Evolutionary conservation across 306 rosid species (phyloP), one percentile per base, ranked within the genome.

Genomic region (Prunus kanzakura): DNA sequence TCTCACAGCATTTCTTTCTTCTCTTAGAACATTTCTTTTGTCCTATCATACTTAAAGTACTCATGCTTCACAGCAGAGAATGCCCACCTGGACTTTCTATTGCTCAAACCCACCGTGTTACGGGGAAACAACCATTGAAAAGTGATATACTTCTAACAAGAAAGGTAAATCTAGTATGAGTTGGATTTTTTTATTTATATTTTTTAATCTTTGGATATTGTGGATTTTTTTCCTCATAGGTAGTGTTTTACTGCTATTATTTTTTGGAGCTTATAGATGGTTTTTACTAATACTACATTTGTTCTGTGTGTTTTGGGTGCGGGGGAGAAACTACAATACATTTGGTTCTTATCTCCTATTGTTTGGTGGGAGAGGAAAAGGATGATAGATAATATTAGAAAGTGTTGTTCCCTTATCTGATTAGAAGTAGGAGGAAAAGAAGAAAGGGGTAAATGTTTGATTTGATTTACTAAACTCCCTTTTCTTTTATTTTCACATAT

Each of bases 71-170:
- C 82, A 90, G 96, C 68, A 90, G 90, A 69, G 89, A 88, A 72
- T 82, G 81, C 73, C 86, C 89, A 19, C 92, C 93, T 66, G 98
- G 98, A 78, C 98, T 94, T 64, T 92, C 98, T 22, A 82, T 89
- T 83, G 82, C 84, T 75, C 92, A 90, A 89, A 86, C 88, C 54
- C 88, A 85, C 76, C 86, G 95, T 80, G 91, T 94, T 74, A 78
- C 88, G 13, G 97, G 95, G 81, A 89, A 87, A 89, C 90, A 85
- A 45, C 85, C 88, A 69, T 78, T 88, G 84, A 91, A 80, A 69
- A 86, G 72, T 25, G 88, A 88, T 73, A 81, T 80, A 25, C 89
- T 94, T 76, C 77, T 88, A 71, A 76, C 22, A 41, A 85, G 93
- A 87, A 94, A 94, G 97, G 89, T 90, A 82, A 75, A 69, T 80